Evolutionary conservation across 2,329 filamentous ascomycete species (phyloP).

Genomic region (Diaporthe velutina): DNA sequence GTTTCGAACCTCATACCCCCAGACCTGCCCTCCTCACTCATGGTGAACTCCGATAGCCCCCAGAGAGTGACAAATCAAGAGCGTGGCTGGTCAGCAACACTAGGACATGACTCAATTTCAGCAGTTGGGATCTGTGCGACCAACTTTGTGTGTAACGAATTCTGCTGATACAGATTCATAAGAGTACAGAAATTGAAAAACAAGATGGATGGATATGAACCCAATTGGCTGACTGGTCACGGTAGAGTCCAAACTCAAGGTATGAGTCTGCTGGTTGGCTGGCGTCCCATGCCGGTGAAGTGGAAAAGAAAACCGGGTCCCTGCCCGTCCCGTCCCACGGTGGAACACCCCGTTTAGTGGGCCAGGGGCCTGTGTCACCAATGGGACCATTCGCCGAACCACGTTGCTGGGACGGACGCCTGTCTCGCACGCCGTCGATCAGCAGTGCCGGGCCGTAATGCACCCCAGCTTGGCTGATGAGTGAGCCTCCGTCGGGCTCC

Average conservation of each 20-base stretch:
- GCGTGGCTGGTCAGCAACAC: constrained; percentile 11
- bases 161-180: not conserved
- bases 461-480: constrained; percentile 10
- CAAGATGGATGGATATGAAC: not conserved
- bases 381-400: constrained; percentile 19
- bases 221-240: not conserved
- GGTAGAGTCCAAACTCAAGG: not conserved
- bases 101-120: constrained; percentile 14
- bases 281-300: not conserved
- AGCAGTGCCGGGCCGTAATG: constrained; percentile 6
- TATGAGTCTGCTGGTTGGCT: not conserved
- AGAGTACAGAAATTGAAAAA: not conserved
- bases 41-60: constrained; percentile 35
- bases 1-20: constrained; percentile 59
- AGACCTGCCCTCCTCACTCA: constrained; percentile 33
- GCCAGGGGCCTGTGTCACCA: constrained; percentile 4
- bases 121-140: not conserved
- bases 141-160: not conserved
- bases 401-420: constrained; percentile 26
- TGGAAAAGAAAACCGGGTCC: constrained; percentile 12
- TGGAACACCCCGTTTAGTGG: not conserved
- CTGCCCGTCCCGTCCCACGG: not conserved
- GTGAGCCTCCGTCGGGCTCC: not conserved
- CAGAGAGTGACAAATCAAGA: not conserved
- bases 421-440: constrained; percentile 12